Evolutionary conservation across 1,139 yeast species (phyloP).

Genomic region (Zygosaccharomyces sapae): DNA sequence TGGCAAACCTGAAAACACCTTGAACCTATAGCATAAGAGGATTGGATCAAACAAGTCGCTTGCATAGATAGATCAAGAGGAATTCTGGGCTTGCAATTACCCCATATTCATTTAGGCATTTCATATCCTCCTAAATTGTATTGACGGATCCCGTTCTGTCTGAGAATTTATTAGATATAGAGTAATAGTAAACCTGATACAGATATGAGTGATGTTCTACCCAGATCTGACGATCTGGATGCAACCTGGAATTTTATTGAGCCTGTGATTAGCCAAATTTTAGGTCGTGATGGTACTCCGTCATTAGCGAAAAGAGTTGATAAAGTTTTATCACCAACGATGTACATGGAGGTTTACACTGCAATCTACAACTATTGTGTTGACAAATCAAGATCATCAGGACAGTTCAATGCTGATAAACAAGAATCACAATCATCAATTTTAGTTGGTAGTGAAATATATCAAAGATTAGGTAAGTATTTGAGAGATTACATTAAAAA

Average conservation of each 20-base stretch:
- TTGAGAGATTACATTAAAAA: constrained; percentile 56
- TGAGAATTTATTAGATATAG: background rate
- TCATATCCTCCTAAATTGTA: background rate
- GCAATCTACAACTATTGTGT: constrained; percentile 94
- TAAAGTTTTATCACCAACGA: constrained; percentile 62
- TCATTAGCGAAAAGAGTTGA: constrained; percentile 39
- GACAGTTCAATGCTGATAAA: constrained; percentile 37
- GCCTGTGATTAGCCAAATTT: constrained; percentile 65
- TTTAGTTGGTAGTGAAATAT: constrained; percentile 83
- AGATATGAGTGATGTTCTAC: constrained; percentile 36
- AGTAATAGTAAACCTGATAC: background rate
- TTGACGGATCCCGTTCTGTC: background rate
- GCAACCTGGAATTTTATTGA: constrained; percentile 76
- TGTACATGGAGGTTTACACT: constrained; percentile 72
- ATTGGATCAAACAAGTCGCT: background rate
- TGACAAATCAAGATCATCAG: constrained; percentile 59
- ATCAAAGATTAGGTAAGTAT: constrained; percentile 64
- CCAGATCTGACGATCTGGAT: constrained; percentile 48
- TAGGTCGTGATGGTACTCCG: constrained; percentile 45
- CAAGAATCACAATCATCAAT: constrained; percentile 38
- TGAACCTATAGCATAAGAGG: background rate
- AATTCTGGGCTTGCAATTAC: background rate
- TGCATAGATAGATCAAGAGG: constrained; percentile 1
- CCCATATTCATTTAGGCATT: background rate
- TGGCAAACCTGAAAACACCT: constrained; percentile 7